phyloP scores from a whole-genome alignment of 331 rosid genomes.

The Pyrus hybrid region DNA sequence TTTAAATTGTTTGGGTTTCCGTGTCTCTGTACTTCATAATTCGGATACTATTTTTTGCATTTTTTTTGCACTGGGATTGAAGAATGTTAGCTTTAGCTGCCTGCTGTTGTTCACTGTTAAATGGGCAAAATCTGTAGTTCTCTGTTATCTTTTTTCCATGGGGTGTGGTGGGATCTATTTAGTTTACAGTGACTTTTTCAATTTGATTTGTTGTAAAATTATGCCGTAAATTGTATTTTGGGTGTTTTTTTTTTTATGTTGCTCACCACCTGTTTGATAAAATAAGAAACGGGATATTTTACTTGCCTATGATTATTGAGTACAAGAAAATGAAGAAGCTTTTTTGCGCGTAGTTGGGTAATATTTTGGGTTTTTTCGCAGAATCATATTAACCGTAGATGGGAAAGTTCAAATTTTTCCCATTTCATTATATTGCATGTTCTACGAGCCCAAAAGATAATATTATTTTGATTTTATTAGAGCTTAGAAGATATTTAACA shows the following conservation, averaged over 20 bases:
- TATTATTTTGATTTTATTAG: not conserved
- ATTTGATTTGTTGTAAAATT: not conserved
- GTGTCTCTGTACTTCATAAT: not conserved
- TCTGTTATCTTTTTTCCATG: not conserved
- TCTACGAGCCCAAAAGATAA: not conserved
- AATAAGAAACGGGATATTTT: not conserved
- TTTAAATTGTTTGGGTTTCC: not conserved
- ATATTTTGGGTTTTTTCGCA: not conserved
- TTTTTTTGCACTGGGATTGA: not conserved
- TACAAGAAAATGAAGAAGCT: not conserved
- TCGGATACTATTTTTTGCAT: not conserved
- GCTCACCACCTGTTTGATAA: not conserved
- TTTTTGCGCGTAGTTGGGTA: not conserved
- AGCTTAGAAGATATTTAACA: slow-evolving; percentile 12
- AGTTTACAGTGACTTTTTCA: not conserved
- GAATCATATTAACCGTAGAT: not conserved
- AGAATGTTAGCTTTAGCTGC: not conserved
- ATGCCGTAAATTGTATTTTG: not conserved
- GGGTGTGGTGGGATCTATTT: not conserved
- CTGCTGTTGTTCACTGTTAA: not conserved
- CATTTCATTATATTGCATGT: not conserved
- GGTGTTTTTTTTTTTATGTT: not conserved
- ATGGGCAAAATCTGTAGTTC: not conserved
- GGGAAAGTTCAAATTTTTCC: not conserved
- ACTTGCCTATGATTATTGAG: not conserved